phyloP scores from a whole-genome alignment of 2,329 filamentous ascomycete genomes.

The Dactylonectria macrodidyma region DNA sequence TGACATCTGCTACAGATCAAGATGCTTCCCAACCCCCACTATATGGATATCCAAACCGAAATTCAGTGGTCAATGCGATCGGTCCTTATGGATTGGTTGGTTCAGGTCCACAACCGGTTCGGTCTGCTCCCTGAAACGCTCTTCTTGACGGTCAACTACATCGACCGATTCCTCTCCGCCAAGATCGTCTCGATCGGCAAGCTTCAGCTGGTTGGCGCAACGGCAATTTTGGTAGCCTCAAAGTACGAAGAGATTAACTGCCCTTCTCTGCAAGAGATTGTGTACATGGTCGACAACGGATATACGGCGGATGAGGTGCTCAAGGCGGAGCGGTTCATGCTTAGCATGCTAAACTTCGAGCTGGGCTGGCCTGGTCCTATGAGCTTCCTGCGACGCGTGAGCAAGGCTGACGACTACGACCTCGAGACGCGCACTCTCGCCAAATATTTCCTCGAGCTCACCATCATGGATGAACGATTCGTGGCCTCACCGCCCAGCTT shows the following conservation, averaged over 20 bases:
- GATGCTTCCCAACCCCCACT: constrained; percentile 90
- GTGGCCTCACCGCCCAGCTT: constrained; percentile 93
- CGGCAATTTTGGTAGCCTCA: constrained; percentile 93
- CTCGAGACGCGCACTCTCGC: constrained; percentile 94
- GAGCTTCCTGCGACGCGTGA: constrained; percentile 97
- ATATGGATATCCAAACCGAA: constrained; percentile 98
- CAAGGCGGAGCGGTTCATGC: constrained; percentile 98
- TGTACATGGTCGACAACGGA: constrained; percentile 97
- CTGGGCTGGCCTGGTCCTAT: constrained; percentile 98
- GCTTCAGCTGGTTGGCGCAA: constrained; percentile 95
- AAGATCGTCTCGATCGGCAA: constrained; percentile 97
- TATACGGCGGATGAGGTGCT: constrained; percentile 94
- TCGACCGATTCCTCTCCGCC: constrained; percentile 94
- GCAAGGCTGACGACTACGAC: constrained; percentile 98
- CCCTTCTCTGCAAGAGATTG: constrained; percentile 93
- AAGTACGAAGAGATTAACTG: constrained; percentile 99
- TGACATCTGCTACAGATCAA: constrained; percentile 66
- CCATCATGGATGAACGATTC: constrained; percentile 98
- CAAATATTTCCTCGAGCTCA: constrained; percentile 98
- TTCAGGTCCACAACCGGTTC: constrained; percentile 96
- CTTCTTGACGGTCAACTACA: constrained; percentile 95
- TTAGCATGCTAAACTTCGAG: constrained; percentile 95
- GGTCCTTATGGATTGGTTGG: constrained; percentile 97
- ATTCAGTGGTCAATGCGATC: constrained; percentile 99
- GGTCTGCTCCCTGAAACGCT: constrained; percentile 92